phyloP scores from a whole-genome alignment of 257 asterid genomes.

The Fraxinus americana region DNA sequence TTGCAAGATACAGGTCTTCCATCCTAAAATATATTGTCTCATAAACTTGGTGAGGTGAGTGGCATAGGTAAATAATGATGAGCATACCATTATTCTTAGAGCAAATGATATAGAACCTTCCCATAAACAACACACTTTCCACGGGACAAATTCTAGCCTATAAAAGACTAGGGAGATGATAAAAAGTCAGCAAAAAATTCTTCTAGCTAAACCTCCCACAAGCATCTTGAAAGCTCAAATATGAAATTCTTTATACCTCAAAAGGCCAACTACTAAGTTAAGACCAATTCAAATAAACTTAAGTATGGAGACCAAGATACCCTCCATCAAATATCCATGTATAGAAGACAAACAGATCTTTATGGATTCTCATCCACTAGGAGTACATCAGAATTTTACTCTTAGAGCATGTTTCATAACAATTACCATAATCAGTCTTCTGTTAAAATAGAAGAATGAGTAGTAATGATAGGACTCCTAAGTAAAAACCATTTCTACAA shows the following conservation, averaged over 20 bases:
- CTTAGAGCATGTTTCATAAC: not conserved
- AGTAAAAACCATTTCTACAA: not conserved
- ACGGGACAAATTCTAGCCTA: not conserved
- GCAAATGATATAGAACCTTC: not conserved
- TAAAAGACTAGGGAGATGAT: not conserved
- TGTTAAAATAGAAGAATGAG: not conserved
- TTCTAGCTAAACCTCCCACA: not conserved
- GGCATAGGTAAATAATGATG: not conserved
- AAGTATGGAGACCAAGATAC: not conserved
- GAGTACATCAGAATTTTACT: not conserved
- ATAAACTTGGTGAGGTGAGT: not conserved
- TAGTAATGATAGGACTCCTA: not conserved
- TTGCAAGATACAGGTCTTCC: not conserved
- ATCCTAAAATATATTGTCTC: not conserved
- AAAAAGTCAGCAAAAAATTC: not conserved
- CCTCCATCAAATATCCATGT: not conserved
- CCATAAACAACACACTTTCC: not conserved
- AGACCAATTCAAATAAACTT: not conserved
- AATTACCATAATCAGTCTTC: not conserved
- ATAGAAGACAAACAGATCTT: not conserved
- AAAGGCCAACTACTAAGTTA: not conserved
- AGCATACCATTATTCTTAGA: not conserved
- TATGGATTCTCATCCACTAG: not conserved
- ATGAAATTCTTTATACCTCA: not conserved
- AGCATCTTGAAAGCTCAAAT: not conserved